These are phyloP conservation scores for Mycena epipterygia DNA, from an alignment of 768 basidiomycete species.

Conservation along the genomic window DNA sequence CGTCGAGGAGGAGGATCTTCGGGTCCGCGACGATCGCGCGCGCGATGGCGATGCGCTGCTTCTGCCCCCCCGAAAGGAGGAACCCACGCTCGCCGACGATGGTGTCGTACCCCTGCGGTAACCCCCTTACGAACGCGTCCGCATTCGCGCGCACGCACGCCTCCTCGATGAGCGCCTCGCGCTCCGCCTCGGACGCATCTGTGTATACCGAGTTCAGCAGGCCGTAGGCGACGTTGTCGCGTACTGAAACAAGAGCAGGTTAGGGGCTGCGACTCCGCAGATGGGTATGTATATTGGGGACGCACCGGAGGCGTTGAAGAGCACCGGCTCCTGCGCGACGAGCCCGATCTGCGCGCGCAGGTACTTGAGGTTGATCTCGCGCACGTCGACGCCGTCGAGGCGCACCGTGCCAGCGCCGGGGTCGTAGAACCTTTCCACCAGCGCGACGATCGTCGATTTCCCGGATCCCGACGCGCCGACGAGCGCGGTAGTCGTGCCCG, in stretches of 20 bases:
- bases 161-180: constrained; percentile 81
- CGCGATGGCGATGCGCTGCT: constrained; percentile 91
- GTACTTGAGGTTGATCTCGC: constrained; percentile 85
- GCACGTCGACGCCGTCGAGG: constrained; percentile 82
- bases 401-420: constrained; percentile 75
- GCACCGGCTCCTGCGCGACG: constrained; percentile 88
- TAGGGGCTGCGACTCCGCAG: no score
- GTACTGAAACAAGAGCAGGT: constrained; percentile 54
- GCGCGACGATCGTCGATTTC: constrained; percentile 80
- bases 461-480: constrained; percentile 87
- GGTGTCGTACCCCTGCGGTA: constrained; percentile 76
- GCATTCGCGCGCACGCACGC: constrained; percentile 92
- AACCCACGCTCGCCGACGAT: constrained; percentile 92
- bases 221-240: constrained; percentile 86
- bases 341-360: constrained; percentile 88
- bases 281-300: no score
- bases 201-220: constrained; percentile 83
- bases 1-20: constrained; percentile 86
- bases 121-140: constrained; percentile 82
- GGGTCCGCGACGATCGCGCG: constrained; percentile 92
- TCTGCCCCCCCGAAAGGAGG: constrained; percentile 88
- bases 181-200: constrained; percentile 75
- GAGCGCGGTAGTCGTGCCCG: constrained; percentile 84
- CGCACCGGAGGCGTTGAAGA: constrained; percentile 78
- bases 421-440: constrained; percentile 92